Percentiles rank a stretch among this genome's conserved stretches.
phyloP scores from a whole-genome alignment of 306 rosid species.

The Phaseolus lunatus region DNA sequence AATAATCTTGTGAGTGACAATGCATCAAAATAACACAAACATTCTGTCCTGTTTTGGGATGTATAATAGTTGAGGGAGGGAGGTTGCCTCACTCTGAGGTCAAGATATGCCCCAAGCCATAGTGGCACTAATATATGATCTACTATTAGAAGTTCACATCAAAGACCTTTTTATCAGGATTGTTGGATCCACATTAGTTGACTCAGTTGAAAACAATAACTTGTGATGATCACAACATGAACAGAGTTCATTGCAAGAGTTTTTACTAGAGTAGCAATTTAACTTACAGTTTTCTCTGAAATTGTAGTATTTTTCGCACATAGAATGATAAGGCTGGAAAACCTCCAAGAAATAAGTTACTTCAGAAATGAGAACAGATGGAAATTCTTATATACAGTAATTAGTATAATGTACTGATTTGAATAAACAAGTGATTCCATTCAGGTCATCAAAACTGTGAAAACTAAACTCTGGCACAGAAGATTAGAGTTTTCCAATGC shows the following conservation, averaged over 20 bases:
- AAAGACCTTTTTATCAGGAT: neutral
- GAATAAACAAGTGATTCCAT: slow-evolving; percentile 12
- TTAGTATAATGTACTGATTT: neutral
- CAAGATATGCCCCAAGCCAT: neutral
- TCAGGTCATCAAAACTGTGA: slow-evolving; percentile 21
- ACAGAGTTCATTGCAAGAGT: neutral
- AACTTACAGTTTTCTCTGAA: neutral
- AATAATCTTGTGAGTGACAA: slow-evolving; percentile 26
- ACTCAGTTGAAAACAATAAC: neutral
- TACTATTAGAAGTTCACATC: neutral
- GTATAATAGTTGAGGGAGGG: neutral
- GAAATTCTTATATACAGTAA: neutral
- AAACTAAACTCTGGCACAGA: neutral
- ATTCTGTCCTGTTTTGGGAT: neutral
- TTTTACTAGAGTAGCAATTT: neutral
- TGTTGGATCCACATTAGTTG: slow-evolving; percentile 11
- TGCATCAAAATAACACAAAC: neutral
- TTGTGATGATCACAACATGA: neutral
- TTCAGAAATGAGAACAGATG: slow-evolving; percentile 7
- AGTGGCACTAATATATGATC: neutral
- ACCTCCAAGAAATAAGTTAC: slow-evolving; percentile 15
- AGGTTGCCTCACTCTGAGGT: neutral
- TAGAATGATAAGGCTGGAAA: neutral
- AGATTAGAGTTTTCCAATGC: slow-evolving; percentile 8
- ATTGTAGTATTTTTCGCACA: neutral